Evolutionary conservation across 495 filamentous ascomycete species (phyloP).

Genomic region (Neurospora sp.): DNA sequence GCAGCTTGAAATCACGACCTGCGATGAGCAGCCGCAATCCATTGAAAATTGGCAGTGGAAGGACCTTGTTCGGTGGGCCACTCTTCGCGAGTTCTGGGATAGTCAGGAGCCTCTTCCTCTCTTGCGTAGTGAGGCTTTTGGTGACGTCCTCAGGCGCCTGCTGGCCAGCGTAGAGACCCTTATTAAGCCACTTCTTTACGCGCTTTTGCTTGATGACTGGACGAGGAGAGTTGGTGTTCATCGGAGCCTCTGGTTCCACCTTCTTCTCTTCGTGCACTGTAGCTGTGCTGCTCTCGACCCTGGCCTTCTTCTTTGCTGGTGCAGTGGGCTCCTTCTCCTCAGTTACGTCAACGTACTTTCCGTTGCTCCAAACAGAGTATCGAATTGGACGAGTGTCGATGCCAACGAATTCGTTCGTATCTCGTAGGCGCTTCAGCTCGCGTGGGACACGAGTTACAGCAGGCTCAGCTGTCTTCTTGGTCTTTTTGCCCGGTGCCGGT

Average conservation of each 20-base stretch:
- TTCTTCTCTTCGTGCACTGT: not conserved
- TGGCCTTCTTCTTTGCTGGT: conserved; percentile 33
- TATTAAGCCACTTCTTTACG: conserved; percentile 63
- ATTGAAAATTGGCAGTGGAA: conserved; percentile 32
- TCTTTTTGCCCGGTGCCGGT: conserved; percentile 29
- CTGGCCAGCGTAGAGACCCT: conserved; percentile 87
- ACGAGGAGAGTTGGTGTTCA: conserved; percentile 28
- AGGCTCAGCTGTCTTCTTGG: conserved; percentile 34
- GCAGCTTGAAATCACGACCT: conserved; percentile 73
- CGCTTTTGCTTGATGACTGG: conserved; percentile 32
- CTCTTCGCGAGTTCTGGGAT: conserved; percentile 35
- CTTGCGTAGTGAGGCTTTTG: conserved; percentile 44
- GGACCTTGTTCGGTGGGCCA: conserved; percentile 30
- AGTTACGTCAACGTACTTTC: conserved; percentile 34
- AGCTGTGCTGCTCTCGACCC: conserved; percentile 18
- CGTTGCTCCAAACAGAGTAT: conserved; percentile 43
- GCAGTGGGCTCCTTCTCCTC: conserved; percentile 12
- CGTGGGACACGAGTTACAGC: conserved; percentile 28
- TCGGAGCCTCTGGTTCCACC: conserved; percentile 35
- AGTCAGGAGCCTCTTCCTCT: conserved; percentile 51
- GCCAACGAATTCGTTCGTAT: conserved; percentile 43
- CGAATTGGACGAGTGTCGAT: conserved; percentile 42
- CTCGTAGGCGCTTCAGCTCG: conserved; percentile 38
- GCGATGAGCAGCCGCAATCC: conserved; percentile 47
- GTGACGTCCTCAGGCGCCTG: conserved; percentile 47